phyloP scores from a whole-genome alignment of 331 rosid genomes.

The Erythrophleum ivorense region DNA sequence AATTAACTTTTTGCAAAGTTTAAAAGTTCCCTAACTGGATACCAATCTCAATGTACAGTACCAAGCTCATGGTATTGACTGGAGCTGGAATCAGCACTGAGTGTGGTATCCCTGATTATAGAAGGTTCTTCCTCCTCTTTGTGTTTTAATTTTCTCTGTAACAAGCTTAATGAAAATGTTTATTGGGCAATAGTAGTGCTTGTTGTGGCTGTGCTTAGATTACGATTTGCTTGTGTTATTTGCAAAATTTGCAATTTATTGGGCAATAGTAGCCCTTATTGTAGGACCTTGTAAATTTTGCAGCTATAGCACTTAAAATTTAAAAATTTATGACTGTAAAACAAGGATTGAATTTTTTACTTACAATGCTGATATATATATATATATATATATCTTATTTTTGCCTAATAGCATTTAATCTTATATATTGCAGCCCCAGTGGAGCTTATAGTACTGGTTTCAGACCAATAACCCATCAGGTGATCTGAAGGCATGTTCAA shows the following conservation, averaged over 20 bases:
- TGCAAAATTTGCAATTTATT: conserved; percentile 12
- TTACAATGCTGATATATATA: conserved; percentile 3
- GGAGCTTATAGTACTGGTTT: conserved; percentile 99
- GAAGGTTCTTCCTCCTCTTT: conserved; percentile 63
- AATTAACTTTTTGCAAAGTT: background rate
- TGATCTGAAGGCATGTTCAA: conserved; percentile 67
- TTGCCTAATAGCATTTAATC: conserved; percentile 28
- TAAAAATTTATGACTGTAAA: conserved; percentile 14
- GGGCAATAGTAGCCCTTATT: background rate
- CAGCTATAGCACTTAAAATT: background rate
- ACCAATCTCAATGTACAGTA: conserved; percentile 54
- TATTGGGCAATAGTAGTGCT: background rate
- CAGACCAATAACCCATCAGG: conserved; percentile 98
- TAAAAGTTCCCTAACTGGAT: conserved; percentile 30
- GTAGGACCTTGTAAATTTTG: conserved; percentile 22
- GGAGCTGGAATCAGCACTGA: conserved; percentile 98
- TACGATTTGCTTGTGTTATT: background rate
- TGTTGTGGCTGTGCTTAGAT: background rate
- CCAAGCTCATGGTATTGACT: conserved; percentile 74
- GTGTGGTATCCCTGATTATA: conserved; percentile 95
- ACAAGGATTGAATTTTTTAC: background rate
- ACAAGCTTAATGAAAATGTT: conserved; percentile 20
- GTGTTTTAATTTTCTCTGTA: background rate
- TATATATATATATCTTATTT: background rate
- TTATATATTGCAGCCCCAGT: conserved; percentile 75